phyloP scores from a whole-genome alignment of 345 rosid genomes.

The Conringia planisiliqua region DNA sequence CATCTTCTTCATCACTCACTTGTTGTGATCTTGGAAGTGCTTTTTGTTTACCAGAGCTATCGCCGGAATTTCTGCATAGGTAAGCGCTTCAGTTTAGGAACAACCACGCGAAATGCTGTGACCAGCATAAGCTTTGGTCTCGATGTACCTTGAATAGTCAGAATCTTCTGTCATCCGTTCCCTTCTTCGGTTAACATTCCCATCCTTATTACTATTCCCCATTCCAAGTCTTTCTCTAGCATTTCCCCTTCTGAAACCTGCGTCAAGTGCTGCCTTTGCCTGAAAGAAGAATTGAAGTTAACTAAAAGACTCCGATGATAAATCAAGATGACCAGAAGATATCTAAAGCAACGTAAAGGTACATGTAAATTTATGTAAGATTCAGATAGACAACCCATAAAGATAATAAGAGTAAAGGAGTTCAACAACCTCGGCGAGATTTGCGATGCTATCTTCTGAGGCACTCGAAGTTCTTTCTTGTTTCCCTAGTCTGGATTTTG shows the following conservation, averaged over 20 bases:
- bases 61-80: constrained; percentile 47
- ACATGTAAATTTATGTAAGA: background rate
- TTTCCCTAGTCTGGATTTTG: constrained; percentile 79
- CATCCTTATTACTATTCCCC: constrained; percentile 23
- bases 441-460: constrained; percentile 82
- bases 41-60: constrained; percentile 50
- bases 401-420: background rate
- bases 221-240: constrained; percentile 60
- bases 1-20: constrained; percentile 63
- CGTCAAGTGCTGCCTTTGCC: constrained; percentile 91
- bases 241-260: constrained; percentile 67
- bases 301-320: background rate
- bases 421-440: constrained; percentile 71
- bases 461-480: constrained; percentile 84
- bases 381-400: background rate
- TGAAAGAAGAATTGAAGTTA: constrained; percentile 11
- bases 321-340: background rate
- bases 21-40: constrained; percentile 45
- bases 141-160: constrained; percentile 66
- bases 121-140: background rate
- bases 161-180: constrained; percentile 51
- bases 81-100: constrained; percentile 22
- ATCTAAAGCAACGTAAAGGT: background rate
- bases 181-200: constrained; percentile 56
- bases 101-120: background rate